Percentiles rank a stretch among this genome's conserved stretches.
phyloP scores from a whole-genome alignment of 2,329 filamentous ascomycete species.

The Rhinocladiella similis region DNA sequence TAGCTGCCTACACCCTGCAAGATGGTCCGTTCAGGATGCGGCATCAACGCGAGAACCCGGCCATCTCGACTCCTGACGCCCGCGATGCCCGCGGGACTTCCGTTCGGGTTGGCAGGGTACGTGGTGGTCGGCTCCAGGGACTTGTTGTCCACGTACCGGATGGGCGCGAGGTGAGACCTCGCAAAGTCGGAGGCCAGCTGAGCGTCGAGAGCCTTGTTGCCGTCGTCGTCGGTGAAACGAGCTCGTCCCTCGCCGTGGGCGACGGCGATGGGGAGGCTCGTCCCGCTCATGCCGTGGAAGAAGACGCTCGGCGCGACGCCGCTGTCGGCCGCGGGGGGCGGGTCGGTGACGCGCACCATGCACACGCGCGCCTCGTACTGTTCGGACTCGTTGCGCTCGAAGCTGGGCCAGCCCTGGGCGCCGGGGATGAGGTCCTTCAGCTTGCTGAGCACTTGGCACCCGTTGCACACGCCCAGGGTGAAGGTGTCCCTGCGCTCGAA shows the following conservation, averaged over 20 bases:
- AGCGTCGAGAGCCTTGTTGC: constrained; percentile 42
- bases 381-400: constrained; percentile 79
- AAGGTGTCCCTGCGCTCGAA: constrained; percentile 90
- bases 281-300: constrained; percentile 82
- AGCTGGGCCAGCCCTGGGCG: constrained; percentile 78
- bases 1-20: constrained; percentile 77
- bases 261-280: constrained; percentile 78
- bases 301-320: constrained; percentile 68
- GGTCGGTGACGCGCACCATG: constrained; percentile 78
- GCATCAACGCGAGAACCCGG: constrained; percentile 85
- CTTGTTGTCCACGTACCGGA: constrained; percentile 85
- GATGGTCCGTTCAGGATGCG: constrained; percentile 88
- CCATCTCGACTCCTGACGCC: constrained; percentile 77
- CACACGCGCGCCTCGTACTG: constrained; percentile 87
- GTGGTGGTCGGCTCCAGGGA: constrained; percentile 68
- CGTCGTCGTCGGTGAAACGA: constrained; percentile 49
- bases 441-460: constrained; percentile 89
- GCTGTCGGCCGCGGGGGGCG: constrained; percentile 48
- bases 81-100: constrained; percentile 77
- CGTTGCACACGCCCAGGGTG: constrained; percentile 91
- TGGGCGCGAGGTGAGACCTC: constrained; percentile 67
- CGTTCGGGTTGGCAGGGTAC: constrained; percentile 91
- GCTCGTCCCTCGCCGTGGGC: constrained; percentile 92
- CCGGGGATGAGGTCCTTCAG: constrained; percentile 83
- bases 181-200: constrained; percentile 49